Conservation (phyloP, 805 yeast species). For the Candida pseudoglaebosa region DNA sequence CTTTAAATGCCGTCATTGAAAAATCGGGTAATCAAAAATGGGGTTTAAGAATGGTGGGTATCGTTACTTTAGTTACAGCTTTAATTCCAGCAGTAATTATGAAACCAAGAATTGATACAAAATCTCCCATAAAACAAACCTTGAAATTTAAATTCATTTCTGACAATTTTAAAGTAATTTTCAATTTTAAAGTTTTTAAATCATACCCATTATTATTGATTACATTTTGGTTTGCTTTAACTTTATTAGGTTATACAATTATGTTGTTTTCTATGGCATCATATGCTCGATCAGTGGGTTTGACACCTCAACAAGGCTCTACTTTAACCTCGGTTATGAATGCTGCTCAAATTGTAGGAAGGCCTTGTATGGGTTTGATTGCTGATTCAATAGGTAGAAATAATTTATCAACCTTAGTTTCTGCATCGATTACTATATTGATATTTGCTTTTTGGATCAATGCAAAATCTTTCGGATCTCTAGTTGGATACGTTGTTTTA, state of each 20-base stretch:
- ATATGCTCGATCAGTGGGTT: constrained; percentile 37
- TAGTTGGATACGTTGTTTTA: constrained; percentile 24
- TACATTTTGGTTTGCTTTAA: constrained; percentile 27
- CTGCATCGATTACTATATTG: constrained; percentile 21
- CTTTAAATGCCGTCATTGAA: constrained; percentile 32
- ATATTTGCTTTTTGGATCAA: constrained; percentile 35
- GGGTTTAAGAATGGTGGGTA: constrained; percentile 35
- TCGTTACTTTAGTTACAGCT: constrained; percentile 24
- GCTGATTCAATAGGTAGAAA: constrained; percentile 46
- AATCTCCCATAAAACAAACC: constrained; percentile 9
- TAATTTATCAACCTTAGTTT: constrained; percentile 17
- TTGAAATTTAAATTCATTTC: constrained; percentile 14
- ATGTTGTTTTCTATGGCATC: constrained; percentile 30
- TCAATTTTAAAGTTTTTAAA: constrained; percentile 23
- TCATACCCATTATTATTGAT: constrained; percentile 17
- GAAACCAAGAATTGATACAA: constrained; percentile 34
- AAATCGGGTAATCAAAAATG: constrained; percentile 35
- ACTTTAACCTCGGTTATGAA: constrained; percentile 27
- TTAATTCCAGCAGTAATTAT: constrained; percentile 37
- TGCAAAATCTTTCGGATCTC: constrained; percentile 24
- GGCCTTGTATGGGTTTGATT: constrained; percentile 41
- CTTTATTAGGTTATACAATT: constrained; percentile 27
- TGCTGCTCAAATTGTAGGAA: constrained; percentile 43
- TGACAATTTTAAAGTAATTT: constrained; percentile 25
- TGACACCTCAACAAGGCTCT: constrained; percentile 22